Evolutionary conservation across 2,329 filamentous ascomycete species (phyloP), one percentile per base, ranked within the genome.

Genomic region (Aspergillus chevalieri): DNA sequence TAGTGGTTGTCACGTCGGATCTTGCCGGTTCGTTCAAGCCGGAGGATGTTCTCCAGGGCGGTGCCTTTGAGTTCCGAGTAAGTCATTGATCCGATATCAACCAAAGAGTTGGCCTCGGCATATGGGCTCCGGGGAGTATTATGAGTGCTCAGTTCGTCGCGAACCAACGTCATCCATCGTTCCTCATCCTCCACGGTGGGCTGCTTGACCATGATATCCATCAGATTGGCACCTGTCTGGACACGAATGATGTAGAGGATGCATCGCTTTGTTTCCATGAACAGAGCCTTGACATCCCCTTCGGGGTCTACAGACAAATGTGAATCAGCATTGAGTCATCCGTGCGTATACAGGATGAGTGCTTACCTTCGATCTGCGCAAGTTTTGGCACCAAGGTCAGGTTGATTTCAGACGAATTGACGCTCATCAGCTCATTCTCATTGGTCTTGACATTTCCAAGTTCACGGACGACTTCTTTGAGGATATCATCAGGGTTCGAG

Each of bases 231-330:
- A 7, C 93, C 93, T 2, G 88, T 89, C 70, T 98, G 94, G 33
- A 98, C 87, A 51, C 93, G 87, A 65, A 98, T 97, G 67, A 98
- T 97, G 71, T 97, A 98, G 54, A 98, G 76, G 38, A 97, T 87
- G 65, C 93, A 95, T 61, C 93, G 85, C 74, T 98, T 98, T 2
- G 93, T 97, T 72, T 97, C 93, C 84, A 96, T 97, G 68, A 96
- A 96, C 3, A 98, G 78, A 1, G 90, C 80, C 72, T 97, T 96
- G 55, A 93, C 78, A 52, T 93, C 87, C 3, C 91, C 89, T 64
- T 97, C 92, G 3, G 93, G 92, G 65, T 98, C 93, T 80, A 61
- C 10, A 24, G 8, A 17, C 7, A 30, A 43, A 24, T 17, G 3
- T n/a, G 19, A 46, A 33, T 36, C 17, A 46, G 17, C 6, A 6